Percentiles rank a stretch among this genome's conserved stretches.
Evolutionary conservation across 192 early-diverging fungal species (phyloP).

Genomic region (Mortierella hygrophila): DNA sequence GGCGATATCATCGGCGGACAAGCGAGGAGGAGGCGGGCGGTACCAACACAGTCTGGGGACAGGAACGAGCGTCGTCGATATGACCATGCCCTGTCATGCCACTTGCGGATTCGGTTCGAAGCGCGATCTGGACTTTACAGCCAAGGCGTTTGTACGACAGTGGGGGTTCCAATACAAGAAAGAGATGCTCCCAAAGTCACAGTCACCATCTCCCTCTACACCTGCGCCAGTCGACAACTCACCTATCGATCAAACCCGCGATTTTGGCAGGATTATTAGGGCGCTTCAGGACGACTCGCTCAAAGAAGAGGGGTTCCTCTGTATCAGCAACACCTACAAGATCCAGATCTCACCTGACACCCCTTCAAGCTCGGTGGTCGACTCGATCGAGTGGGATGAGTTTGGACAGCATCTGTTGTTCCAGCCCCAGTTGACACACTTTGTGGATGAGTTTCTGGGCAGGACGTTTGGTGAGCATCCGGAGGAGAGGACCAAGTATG

Average conservation of each 20-base stretch:
- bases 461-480: neutral
- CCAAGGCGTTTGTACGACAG: slow-evolving; percentile 15
- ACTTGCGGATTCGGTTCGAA: slow-evolving; percentile 19
- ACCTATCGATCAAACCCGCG: neutral
- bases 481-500: neutral
- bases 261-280: neutral
- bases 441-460: slow-evolving; percentile 7
- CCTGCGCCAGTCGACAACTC: neutral
- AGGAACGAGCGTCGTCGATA: neutral
- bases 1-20: neutral
- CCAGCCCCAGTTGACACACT: neutral
- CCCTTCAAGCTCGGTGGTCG: neutral
- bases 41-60: slow-evolving; percentile 13
- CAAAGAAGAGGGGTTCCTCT: neutral
- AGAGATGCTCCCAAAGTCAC: neutral
- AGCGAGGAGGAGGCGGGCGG: neutral
- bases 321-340: slow-evolving; percentile 19
- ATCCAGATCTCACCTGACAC: neutral
- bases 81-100: slow-evolving; percentile 19
- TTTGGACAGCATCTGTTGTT: slow-evolving; percentile 11
- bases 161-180: slow-evolving; percentile 24
- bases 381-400: slow-evolving; percentile 12
- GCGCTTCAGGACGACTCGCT: neutral
- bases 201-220: neutral
- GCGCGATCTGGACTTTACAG: slow-evolving; percentile 11